Evolutionary conservation across 202 grass and related monocot species (phyloP).

Genomic region (Hordeum pubiflorum): DNA sequence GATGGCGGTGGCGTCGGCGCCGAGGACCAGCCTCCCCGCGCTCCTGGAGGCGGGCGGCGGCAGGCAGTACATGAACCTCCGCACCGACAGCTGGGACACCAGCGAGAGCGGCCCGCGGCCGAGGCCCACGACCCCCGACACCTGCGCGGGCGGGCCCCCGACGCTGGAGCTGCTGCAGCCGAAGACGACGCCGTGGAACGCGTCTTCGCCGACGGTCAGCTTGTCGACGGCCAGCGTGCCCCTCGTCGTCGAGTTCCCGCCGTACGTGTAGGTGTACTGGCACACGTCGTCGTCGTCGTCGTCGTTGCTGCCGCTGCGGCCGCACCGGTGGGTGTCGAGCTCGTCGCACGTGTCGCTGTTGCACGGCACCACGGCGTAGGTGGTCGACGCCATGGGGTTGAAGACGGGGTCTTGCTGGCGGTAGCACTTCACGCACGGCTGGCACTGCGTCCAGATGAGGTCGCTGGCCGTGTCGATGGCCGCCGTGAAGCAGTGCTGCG

Average conservation of each 20-base stretch:
- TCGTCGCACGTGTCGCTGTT: conserved; percentile 31
- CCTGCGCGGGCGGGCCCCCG: conserved; percentile 3
- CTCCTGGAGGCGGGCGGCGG: conserved; percentile 1
- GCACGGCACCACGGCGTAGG: conserved; percentile 43
- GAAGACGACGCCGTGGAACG: conserved; percentile 34
- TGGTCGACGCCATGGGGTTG: conserved; percentile 48
- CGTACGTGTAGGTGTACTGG: conserved; percentile 48
- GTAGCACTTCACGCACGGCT: conserved; percentile 50
- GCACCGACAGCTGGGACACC: conserved; percentile 39
- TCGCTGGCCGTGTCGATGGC: conserved; percentile 57
- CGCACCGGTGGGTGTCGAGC: conserved; percentile 27
- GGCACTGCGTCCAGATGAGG: conserved; percentile 60
- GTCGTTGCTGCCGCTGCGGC: background rate
- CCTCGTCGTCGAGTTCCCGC: conserved; percentile 30
- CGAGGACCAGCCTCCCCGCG: conserved; percentile 37
- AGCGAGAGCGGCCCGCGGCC: conserved; percentile 49
- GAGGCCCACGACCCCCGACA: conserved; percentile 49
- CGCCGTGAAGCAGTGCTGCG: conserved; percentile 32
- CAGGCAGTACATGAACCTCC: conserved; percentile 63
- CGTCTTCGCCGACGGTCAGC: conserved; percentile 26
- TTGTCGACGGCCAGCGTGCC: conserved; percentile 40
- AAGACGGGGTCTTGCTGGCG: conserved; percentile 38
- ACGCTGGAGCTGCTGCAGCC: conserved; percentile 46
- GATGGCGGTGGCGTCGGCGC: background rate
- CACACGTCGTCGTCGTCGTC: conserved; percentile 35